These are phyloP conservation scores for Lyophyllum shimeji DNA, from an alignment of 768 basidiomycete genomes.

Conservation along the genomic window DNA sequence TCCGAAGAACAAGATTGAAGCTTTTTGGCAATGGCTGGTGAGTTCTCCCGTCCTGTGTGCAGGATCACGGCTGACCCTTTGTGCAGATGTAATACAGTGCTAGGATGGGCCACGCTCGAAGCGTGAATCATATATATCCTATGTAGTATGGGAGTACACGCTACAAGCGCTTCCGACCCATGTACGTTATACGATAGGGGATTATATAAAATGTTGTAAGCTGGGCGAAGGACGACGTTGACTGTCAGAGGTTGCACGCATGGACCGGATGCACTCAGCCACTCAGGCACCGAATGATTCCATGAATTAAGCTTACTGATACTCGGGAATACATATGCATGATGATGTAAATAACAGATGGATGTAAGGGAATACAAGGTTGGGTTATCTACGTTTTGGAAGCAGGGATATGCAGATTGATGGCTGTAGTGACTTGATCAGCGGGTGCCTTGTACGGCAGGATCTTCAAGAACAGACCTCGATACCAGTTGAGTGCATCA, in stretches of 20 bases:
- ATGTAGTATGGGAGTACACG: neutral
- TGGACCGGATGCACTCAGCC: neutral
- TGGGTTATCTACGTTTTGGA: slow-evolving; percentile 61
- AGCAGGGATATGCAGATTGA: slow-evolving; percentile 85
- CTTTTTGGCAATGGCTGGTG: slow-evolving; percentile 81
- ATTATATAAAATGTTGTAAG: too few species aligned
- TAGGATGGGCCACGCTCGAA: neutral
- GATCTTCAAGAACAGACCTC: slow-evolving; percentile 50
- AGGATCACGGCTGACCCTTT: neutral
- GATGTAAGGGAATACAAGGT: slow-evolving; percentile 8
- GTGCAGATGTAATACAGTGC: neutral
- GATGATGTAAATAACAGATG: slow-evolving; percentile 14
- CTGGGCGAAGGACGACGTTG: too few species aligned
- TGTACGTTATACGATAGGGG: too few species aligned
- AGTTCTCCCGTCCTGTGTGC: slow-evolving; percentile 25
- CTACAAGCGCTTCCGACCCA: neutral
- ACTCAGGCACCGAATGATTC: neutral
- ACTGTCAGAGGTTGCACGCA: too few species aligned
- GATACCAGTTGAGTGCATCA: slow-evolving; percentile 87
- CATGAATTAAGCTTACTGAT: slow-evolving; percentile 13
- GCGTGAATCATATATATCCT: neutral
- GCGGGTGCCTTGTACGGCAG: neutral
- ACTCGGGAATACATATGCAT: slow-evolving; percentile 16
- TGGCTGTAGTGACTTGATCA: slow-evolving; percentile 48
- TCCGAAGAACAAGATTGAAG: slow-evolving; percentile 65